Conservation (phyloP, 2,329 filamentous ascomycete species). For the Onygenales sp. region DNA sequence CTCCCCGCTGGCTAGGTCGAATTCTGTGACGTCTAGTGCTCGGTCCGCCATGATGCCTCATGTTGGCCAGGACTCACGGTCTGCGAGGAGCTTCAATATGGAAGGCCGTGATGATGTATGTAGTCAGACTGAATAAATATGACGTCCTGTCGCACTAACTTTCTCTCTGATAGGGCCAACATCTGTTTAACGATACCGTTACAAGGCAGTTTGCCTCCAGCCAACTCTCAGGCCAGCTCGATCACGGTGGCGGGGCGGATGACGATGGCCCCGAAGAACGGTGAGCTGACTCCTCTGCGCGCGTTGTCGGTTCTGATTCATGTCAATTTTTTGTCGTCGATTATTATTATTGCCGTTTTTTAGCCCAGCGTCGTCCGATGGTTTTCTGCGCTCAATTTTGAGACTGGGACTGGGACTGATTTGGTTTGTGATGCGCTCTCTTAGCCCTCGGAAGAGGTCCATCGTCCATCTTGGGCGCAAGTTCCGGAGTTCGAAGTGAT, state of each 20-base stretch:
- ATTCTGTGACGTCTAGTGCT: conserved; percentile 22
- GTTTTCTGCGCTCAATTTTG: no score
- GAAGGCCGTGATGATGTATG: conserved; percentile 31
- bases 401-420: no score
- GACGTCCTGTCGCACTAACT: not conserved
- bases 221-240: no score
- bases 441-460: conserved; percentile 5
- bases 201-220: no score
- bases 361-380: no score
- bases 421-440: not conserved
- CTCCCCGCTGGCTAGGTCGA: conserved; percentile 27
- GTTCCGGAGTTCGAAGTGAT: not conserved
- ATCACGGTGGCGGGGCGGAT: no score
- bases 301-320: no score
- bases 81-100: conserved; percentile 26
- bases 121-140: not conserved
- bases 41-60: not conserved
- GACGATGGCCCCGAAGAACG: no score
- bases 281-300: no score
- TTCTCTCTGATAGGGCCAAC: not conserved
- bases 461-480: conserved; percentile 5
- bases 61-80: conserved; percentile 20
- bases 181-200: not conserved
- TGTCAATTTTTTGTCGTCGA: no score
- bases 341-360: no score